These are phyloP conservation scores for Micromonas commoda DNA, from an alignment of 139 green algal genomes.

Conservation along the genomic window DNA sequence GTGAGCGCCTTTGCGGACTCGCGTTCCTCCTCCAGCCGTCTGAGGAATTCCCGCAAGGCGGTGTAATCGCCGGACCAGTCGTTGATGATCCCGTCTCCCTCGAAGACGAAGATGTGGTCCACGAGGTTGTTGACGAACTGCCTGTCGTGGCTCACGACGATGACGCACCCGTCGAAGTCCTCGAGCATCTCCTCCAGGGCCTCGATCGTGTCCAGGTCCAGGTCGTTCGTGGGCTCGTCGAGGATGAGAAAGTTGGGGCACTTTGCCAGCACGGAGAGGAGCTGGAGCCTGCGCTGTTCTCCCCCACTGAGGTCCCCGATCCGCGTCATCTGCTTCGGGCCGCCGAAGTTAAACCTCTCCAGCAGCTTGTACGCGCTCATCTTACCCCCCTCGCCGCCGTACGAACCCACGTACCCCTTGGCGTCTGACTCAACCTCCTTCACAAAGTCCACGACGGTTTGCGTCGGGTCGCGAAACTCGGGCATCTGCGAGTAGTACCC, in stretches of 20 bases:
- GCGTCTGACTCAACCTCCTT: slow-evolving; percentile 16
- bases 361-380: slow-evolving; percentile 7
- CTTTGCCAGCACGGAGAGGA: slow-evolving; percentile 12
- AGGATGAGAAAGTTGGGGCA: slow-evolving; percentile 29
- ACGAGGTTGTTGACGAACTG: slow-evolving; percentile 28
- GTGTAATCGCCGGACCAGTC: slow-evolving; percentile 17
- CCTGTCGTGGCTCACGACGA: slow-evolving; percentile 30
- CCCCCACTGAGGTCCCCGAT: slow-evolving; percentile 12
- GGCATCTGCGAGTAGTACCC: slow-evolving; percentile 20
- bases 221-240: slow-evolving; percentile 33
- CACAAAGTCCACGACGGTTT: slow-evolving; percentile 9
- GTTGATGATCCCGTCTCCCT: slow-evolving; percentile 13
- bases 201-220: slow-evolving; percentile 32
- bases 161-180: slow-evolving; percentile 21
- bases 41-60: slow-evolving; percentile 6
- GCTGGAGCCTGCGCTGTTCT: slow-evolving; percentile 15
- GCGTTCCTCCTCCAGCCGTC: background rate
- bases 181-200: slow-evolving; percentile 22
- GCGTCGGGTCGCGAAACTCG: background rate
- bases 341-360: slow-evolving; percentile 24
- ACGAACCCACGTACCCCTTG: too few relatives aligned
- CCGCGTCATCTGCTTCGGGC: background rate
- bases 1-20: background rate
- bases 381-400: background rate
- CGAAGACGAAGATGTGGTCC: slow-evolving; percentile 30